phyloP scores from a whole-genome alignment of 805 yeast species.

The Brettanomyces naardenensis region DNA sequence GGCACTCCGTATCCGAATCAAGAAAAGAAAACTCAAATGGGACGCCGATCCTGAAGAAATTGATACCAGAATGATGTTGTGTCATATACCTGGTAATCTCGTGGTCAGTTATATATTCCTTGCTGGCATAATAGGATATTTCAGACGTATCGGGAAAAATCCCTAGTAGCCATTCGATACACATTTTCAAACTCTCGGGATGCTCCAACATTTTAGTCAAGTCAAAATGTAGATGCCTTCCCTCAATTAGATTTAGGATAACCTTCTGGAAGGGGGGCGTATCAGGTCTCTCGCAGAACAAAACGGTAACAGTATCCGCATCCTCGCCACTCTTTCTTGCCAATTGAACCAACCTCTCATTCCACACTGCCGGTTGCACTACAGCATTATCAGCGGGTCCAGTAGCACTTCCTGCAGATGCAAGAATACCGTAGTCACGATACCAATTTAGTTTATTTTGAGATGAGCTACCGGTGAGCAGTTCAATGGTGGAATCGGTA shows the following conservation, averaged over 20 bases:
- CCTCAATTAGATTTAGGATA: background rate
- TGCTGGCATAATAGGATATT: background rate
- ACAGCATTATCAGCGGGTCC: background rate
- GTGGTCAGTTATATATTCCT: background rate
- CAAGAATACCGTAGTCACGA: background rate
- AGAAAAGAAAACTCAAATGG: background rate
- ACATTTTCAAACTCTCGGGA: background rate
- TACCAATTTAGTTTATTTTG: constrained; percentile 3
- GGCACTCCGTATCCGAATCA: background rate
- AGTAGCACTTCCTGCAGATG: background rate
- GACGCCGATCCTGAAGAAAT: constrained; percentile 1
- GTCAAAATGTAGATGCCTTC: background rate
- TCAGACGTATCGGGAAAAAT: background rate
- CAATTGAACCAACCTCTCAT: background rate
- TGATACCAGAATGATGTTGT: background rate
- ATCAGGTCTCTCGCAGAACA: background rate
- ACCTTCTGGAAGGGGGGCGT: background rate
- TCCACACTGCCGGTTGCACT: background rate
- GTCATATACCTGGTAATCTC: background rate
- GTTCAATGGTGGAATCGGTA: background rate
- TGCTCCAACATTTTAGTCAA: background rate
- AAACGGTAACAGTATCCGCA: background rate
- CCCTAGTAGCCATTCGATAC: background rate
- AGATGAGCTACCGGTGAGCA: background rate
- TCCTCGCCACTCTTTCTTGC: background rate